Evolutionary conservation across 176 grass and related monocot genomes (phyloP), one percentile per base, ranked within the genome.

Genomic region (Poa pratensis): DNA sequence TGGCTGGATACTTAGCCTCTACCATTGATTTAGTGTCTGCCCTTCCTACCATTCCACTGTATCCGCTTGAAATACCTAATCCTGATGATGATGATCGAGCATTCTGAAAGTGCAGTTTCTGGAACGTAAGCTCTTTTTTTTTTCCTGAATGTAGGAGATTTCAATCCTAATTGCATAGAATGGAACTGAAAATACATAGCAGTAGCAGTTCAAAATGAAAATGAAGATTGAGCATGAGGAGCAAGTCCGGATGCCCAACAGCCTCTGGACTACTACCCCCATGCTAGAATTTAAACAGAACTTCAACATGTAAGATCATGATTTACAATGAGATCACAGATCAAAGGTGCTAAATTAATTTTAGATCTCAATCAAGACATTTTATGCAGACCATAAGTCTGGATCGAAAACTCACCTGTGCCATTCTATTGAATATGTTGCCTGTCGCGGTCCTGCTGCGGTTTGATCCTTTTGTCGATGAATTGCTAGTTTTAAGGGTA

Each of bases 1-100:
- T 67, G 9, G 93, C 93, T 80, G 95, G 93, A 76, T 98, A 98
- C 63, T 98, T 98, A 51, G 95, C 93, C 69, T 95, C 95, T 84
- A 98, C 80, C 82, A 72, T 93, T 26, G 87, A 80, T 76, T 81
- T 54, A 16, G 85, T 79, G 45, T 93, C 91, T 66, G 72, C 18
- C 76, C 87, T 93, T 76, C 90, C 85, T 50, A 88, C 69, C 84
- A 98, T 91, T 91, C 92, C 95, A 82, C 92, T 94, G 80, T 97
- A 97, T 35, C 95, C 95, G n/a, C 87, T 91, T 70, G 92, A 89
- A 79, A 95, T 86, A 13, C 88, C 90, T 86, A 79, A 84, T 84
- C 85, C 82, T 13, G 90, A 76, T 17, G 95, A 97, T 68, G 91
- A 88, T 51, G 82, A 73, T 23, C 87, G 88, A 19, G 91, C 84